Conservation (phyloP, 805 yeast genomes). For the Wickerhamiella australiensis region DNA sequence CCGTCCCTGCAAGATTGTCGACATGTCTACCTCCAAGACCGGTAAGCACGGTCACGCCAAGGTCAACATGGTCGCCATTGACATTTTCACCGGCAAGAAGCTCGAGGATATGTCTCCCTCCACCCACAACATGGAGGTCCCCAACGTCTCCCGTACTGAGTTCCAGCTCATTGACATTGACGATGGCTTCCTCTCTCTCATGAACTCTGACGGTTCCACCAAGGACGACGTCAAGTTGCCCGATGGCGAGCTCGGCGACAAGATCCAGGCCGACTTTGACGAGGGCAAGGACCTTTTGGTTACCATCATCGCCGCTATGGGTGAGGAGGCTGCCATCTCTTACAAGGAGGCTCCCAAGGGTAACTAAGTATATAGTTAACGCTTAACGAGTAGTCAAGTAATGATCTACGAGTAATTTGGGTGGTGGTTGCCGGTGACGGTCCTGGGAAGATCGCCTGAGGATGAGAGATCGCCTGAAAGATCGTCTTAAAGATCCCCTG, state of each 20-base stretch:
- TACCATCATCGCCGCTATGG: slow-evolving; percentile 96
- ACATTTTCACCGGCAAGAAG: slow-evolving; percentile 98
- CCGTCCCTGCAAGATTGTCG: slow-evolving; percentile 99
- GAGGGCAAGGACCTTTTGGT: slow-evolving; percentile 97
- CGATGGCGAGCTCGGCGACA: slow-evolving; percentile 95
- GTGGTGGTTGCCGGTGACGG: no score
- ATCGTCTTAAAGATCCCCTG: no score
- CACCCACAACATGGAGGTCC: slow-evolving; percentile 99
- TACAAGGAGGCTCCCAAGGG: slow-evolving; percentile 94
- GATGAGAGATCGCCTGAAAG: no score
- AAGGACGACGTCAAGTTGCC: slow-evolving; percentile 98
- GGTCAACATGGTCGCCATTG: slow-evolving; percentile 98
- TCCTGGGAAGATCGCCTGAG: no score
- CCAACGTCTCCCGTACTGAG: slow-evolving; percentile 92
- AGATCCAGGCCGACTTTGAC: slow-evolving; percentile 83
- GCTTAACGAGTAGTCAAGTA: background rate
- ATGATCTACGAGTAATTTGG: no score
- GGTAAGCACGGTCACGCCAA: slow-evolving; percentile 99
- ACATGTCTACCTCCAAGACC: slow-evolving; percentile 99
- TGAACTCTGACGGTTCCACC: slow-evolving; percentile 96
- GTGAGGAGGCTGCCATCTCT: slow-evolving; percentile 98
- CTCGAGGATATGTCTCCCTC: slow-evolving; percentile 99
- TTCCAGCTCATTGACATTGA: slow-evolving; percentile 93
- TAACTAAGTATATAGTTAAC: slow-evolving; percentile 7
- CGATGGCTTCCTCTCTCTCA: slow-evolving; percentile 92